Evolutionary conservation across 2,329 filamentous ascomycete genomes (phyloP), one percentile per base, ranked within the genome.

Genomic region (Spiromastix sp.): DNA sequence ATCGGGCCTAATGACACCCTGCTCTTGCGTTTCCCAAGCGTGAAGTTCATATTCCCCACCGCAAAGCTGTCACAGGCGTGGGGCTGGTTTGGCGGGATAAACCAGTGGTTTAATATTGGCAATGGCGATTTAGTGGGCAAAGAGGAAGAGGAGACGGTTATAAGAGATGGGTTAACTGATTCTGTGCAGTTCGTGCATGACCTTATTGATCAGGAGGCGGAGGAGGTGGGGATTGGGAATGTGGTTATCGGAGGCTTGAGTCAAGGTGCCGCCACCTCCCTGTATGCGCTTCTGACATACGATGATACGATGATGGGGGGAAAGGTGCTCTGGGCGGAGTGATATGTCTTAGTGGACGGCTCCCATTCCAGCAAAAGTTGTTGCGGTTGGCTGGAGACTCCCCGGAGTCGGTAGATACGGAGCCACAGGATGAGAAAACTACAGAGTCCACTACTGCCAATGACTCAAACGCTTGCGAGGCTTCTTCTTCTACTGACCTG

Each of bases 301-400:
- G 40, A 40, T 29, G 35, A 33, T 15, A 16, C 13, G 31, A 5
- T 32, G 36, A 36, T n/a, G 36, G 31, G 9, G 37, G 35, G 13
- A 19, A 27, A 19, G 38, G 36, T 10, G 17, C 32, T 4, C 32
- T 45, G 42, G 62, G 61, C 1, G 63, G 60, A 0, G 61, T 56
- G 35, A 46, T 68, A n/a, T 63, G 63, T 2, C 63, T 66, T 53
- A 59, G 58, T 38, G 62, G 60, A 2, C 67, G 51, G 43, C 42
- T 67, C 2, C 56, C 61, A 2, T 67, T 60, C 36, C 46, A 47
- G 5, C 31, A 43, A 0, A 55, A 65, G 9, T 48, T 67, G 4
- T 43, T 56, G 13, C 47, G 50, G 5, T 42, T 54, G 2, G 38
- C n/a, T 18, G 9, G 18, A 9, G 25, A 38, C 13, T 17, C 12